A percentile compares a stretch with the other conserved stretches of the same genome.
phyloP scores from a whole-genome alignment of 441 rosid species.

The Brassica balearica region DNA sequence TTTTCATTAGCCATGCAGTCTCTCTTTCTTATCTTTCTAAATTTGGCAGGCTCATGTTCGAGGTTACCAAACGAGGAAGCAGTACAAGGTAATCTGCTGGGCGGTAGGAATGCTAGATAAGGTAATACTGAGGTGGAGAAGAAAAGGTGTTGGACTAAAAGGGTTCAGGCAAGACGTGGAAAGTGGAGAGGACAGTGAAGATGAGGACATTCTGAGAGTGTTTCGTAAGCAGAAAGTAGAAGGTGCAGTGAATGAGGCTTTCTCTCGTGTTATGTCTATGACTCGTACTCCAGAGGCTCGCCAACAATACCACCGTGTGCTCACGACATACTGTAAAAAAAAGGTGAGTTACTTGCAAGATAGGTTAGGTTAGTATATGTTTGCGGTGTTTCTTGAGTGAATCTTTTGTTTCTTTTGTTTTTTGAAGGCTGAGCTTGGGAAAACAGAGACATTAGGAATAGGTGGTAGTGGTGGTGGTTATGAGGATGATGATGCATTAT shows the following conservation, averaged over 20 bases:
- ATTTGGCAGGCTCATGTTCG: slow-evolving; percentile 82
- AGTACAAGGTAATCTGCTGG: slow-evolving; percentile 87
- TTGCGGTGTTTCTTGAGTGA: not conserved
- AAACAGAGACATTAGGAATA: slow-evolving; percentile 49
- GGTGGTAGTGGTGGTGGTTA: slow-evolving; percentile 27
- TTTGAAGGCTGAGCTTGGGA: slow-evolving; percentile 71
- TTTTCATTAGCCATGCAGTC: not conserved
- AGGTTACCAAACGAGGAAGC: slow-evolving; percentile 89
- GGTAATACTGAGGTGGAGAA: slow-evolving; percentile 84
- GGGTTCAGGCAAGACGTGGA: slow-evolving; percentile 65
- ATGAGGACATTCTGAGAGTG: slow-evolving; percentile 94
- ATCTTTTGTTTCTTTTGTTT: slow-evolving; percentile 12
- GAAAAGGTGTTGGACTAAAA: slow-evolving; percentile 87
- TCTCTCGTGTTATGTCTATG: slow-evolving; percentile 85
- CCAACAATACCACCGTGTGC: slow-evolving; percentile 86
- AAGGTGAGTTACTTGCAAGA: not conserved
- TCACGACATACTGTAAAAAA: slow-evolving; percentile 56
- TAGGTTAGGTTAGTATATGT: not conserved
- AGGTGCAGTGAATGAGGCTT: slow-evolving; percentile 73
- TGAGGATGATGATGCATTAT: slow-evolving; percentile 37
- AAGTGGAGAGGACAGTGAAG: slow-evolving; percentile 56
- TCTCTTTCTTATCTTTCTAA: not conserved
- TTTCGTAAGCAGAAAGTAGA: slow-evolving; percentile 93
- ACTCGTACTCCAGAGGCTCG: slow-evolving; percentile 79
- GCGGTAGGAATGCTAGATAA: slow-evolving; percentile 87